Evolutionary conservation across 1,139 yeast species (phyloP), one percentile per base, ranked within the genome.

Genomic region (Pneumocystis jirovecii): DNA sequence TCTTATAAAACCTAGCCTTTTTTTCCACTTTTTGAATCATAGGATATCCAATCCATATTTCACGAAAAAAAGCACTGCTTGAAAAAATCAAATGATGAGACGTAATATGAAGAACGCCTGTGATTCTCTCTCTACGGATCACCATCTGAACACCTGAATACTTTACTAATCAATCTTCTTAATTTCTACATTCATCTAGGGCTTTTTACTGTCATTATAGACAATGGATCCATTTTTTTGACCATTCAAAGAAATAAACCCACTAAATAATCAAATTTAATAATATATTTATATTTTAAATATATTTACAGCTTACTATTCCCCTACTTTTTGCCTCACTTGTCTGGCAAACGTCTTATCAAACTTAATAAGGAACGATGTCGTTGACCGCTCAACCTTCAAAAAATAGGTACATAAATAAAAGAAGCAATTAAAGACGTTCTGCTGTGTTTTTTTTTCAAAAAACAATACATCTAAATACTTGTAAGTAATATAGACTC

Each of bases 41-140:
- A 0, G 97, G 97, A 74, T 91, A 93, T 68, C 96, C 87, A 45
- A 90, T 82, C 98, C 98, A 93, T 31, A 89, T 82, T 73, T 93
- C 97, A 67, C 85, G 72, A 42, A 67, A 61, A 67, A 68, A 35
- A 64, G 67, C 34, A 15, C 65, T 64, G 17, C 66, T 59, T 37
- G 64, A 67, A 75, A 91, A 91, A 34, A 93, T 93, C 72, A 93
- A 78, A 77, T 93, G 98, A 74, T 86, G 91, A 0, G 91, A 83
- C 0, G 96, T 88, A 65, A 93, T 76, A 69, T 88, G 87, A 59
- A 93, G 77, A 5, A 86, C 82, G 1, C 97, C 98, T 8, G 76
- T 75, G 42, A 82, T 77, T 61, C 83, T 78, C 65, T 78, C 79
- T 19, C 97, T 97, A 67, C 88, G 80, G 68, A 89, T 82, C 70